Evolutionary conservation across 2,329 filamentous ascomycete genomes (phyloP).

Genomic region (Lecanosticta acicola): DNA sequence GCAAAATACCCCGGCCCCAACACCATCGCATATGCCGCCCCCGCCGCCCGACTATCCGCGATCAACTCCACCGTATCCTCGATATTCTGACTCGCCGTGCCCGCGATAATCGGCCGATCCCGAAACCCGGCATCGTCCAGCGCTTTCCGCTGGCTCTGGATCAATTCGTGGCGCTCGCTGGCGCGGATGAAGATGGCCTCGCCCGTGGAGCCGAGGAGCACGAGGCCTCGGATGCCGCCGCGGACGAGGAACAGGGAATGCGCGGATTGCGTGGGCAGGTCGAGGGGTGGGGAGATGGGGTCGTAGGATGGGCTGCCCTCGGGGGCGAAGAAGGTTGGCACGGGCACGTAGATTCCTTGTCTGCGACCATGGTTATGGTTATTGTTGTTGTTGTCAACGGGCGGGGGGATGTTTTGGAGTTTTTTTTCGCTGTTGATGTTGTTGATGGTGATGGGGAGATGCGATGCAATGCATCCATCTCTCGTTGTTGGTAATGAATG

Average conservation of each 20-base stretch:
- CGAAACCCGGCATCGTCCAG: conserved; percentile 52
- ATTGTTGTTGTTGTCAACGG: no score
- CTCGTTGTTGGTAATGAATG: no score
- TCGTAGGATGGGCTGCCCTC: conserved; percentile 40
- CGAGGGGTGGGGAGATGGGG: conserved; percentile 47
- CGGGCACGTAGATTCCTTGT: conserved; percentile 53
- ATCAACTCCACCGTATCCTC: conserved; percentile 57
- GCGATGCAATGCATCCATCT: no score
- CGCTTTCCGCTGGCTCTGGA: conserved; percentile 52
- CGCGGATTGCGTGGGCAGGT: conserved; percentile 53
- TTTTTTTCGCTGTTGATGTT: no score
- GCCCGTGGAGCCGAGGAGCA: conserved; percentile 59
- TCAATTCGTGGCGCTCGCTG: conserved; percentile 52
- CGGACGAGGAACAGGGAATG: conserved; percentile 57
- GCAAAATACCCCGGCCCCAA: conserved; percentile 63
- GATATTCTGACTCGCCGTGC: conserved; percentile 57
- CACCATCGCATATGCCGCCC: conserved; percentile 57
- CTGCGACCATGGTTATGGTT: no score
- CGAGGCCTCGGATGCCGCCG: conserved; percentile 55
- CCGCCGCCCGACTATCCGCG: conserved; percentile 50
- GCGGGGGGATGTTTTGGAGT: no score
- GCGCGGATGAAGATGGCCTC: conserved; percentile 58
- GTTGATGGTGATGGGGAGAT: neutral
- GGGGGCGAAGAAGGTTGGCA: conserved; percentile 61
- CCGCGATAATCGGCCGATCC: conserved; percentile 57